These are phyloP conservation scores for Stentor coeruleus DNA, from an alignment of 73 alveolate species.

Conservation along the genomic window DNA sequence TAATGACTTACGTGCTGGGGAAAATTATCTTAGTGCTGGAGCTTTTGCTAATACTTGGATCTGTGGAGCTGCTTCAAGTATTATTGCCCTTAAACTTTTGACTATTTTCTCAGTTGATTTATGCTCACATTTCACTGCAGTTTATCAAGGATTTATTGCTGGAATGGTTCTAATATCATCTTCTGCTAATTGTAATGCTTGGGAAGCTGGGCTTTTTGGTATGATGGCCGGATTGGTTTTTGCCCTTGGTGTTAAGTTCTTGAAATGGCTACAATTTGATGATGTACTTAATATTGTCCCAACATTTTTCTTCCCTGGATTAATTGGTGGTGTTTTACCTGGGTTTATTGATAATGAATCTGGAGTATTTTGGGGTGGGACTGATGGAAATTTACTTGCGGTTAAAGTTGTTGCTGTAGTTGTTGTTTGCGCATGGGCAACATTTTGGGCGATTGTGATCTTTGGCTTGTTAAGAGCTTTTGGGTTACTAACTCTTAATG, in stretches of 20 bases:
- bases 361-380: constrained; percentile 17
- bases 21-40: background rate
- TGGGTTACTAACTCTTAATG: background rate
- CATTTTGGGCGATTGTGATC: background rate
- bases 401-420: background rate
- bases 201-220: constrained; percentile 20
- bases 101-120: background rate
- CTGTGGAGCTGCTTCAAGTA: background rate
- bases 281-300: background rate
- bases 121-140: constrained; percentile 4
- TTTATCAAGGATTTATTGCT: constrained; percentile 20
- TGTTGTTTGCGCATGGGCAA: constrained; percentile 16
- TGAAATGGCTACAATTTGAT: background rate
- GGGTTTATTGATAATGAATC: constrained; percentile 2
- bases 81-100: constrained; percentile 8
- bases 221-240: background rate
- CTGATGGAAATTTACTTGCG: background rate
- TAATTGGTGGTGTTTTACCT: constrained; percentile 10
- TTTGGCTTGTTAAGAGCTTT: background rate
- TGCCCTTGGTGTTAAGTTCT: background rate
- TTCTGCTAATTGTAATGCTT: background rate
- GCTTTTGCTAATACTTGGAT: constrained; percentile 14
- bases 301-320: constrained; percentile 15
- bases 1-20: background rate
- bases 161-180: constrained; percentile 11